Base-by-base conservation (phyloP, 345 rosid genomes). In the Populus ilicifolia region DNA sequence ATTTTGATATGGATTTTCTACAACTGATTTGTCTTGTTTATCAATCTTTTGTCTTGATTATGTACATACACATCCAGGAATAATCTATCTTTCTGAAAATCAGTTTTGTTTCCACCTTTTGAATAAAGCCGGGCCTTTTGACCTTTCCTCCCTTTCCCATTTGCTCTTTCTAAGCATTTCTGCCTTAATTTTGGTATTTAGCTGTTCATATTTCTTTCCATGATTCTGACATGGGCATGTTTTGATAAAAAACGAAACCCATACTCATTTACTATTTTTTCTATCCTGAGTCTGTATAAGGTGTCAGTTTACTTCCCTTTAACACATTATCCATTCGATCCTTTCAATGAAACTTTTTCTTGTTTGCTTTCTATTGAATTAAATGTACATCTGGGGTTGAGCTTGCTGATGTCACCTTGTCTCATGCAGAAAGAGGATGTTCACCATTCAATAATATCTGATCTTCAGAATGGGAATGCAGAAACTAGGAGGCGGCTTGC, bases 401-500 rank as follows among this genome's bases (percentile, higher is more conserved):
- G 50, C 27, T 67, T 71, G 67, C 80, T 81, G 54, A 50, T 36
- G 35, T 10, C 70, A 44, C 17, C 73, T 73, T 36, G 8, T 84
- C 68, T 74, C 82, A 8, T 83, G 73, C 88, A 96, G 98, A 96
- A 93, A 86, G 99, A 96, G 88, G 98, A 96, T 86, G 98, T 96
- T 75, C 99, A 96, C 83, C 98, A 93, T 87, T 96, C 99, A 77
- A 96, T 96, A 74, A 93, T 96, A 84, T 90, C 99, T 46, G 98
- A 96, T 85, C 99, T 96, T 81, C 99, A 96, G 88, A 93, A 91
- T 80, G 98, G 99, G 75, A 96, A 93, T 90, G 89, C 99, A 13
- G 98, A 93, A 87, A 96, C 98, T 6, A 91, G 99, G 89, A 92
- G 98, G 82, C 93, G 98, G 66, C 98, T 96, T 86, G 98, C 99